Evolutionary conservation across 164 flowering plant species (phyloP).

Genomic region (grape (Vitis vinifera)): DNA sequence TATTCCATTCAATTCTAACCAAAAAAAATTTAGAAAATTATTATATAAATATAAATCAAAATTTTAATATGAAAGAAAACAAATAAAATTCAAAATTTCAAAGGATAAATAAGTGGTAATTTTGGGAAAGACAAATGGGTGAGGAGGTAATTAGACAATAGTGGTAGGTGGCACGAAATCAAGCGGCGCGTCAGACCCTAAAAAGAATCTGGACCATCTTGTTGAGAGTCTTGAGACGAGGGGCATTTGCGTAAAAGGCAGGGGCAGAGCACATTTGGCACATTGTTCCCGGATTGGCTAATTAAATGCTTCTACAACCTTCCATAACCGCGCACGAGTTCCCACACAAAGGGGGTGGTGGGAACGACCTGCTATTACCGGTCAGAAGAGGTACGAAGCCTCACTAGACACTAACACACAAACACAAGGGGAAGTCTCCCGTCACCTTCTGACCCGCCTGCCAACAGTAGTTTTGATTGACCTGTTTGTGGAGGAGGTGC

Average conservation of each 20-base stretch:
- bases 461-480: slow-evolving; percentile 16
- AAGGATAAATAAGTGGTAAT: no score
- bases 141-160: no score
- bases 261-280: background rate
- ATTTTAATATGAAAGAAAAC: no score
- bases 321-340: slow-evolving; percentile 14
- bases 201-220: no score
- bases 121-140: no score
- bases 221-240: background rate
- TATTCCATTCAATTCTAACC: no score
- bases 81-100: no score
- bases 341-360: slow-evolving; percentile 5
- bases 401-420: background rate
- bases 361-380: slow-evolving; percentile 16
- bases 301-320: slow-evolving; percentile 13
- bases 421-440: no score
- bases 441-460: background rate
- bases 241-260: background rate
- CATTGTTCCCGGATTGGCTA: slow-evolving; percentile 15
- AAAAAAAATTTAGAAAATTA: no score
- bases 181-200: no score
- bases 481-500: background rate
- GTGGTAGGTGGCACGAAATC: no score
- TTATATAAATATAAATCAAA: no score
- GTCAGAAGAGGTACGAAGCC: slow-evolving; percentile 8